Conservation (phyloP, 768 basidiomycete species). For the Lactifluus subvellereus region DNA sequence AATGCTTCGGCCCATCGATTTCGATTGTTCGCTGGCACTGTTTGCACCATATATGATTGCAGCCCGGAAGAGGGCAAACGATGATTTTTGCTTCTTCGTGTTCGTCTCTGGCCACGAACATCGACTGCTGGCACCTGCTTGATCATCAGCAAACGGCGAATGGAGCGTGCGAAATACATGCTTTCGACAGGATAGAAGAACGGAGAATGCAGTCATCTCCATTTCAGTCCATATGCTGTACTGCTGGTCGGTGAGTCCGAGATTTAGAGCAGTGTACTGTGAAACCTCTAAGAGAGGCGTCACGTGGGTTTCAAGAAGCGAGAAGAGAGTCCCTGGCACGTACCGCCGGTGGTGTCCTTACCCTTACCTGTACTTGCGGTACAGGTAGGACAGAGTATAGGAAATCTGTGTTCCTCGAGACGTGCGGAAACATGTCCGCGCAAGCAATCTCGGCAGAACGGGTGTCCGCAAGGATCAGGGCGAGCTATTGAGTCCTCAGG, state of each 20-base stretch:
- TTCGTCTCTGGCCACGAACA: conserved; percentile 31
- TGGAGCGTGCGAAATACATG: conserved; percentile 16
- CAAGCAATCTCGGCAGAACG: conserved; percentile 51
- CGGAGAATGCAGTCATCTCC: conserved; percentile 40
- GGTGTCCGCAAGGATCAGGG: conserved; percentile 46
- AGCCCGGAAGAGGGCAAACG: conserved; percentile 30
- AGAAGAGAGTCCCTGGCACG: conserved; percentile 6
- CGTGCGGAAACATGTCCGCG: conserved; percentile 38
- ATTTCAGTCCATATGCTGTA: conserved; percentile 42
- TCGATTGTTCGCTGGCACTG: conserved; percentile 30
- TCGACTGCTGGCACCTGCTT: conserved; percentile 24
- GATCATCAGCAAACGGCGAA: background rate
- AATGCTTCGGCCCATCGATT: conserved; percentile 24
- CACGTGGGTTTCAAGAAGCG: background rate
- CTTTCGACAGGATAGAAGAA: conserved; percentile 47
- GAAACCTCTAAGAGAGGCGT: conserved; percentile 31
- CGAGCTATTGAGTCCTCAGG: conserved; percentile 39
- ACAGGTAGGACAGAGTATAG: conserved; percentile 59
- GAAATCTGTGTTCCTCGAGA: conserved; percentile 49
- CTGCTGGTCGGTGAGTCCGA: conserved; percentile 42
- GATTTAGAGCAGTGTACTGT: conserved; percentile 37
- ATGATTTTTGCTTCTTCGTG: conserved; percentile 26
- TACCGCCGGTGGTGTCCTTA: conserved; percentile 31
- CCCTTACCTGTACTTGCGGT: conserved; percentile 28
- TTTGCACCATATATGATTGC: conserved; percentile 32